These are phyloP conservation scores for Andrographis paniculata DNA, from an alignment of 305 asterid species.

Conservation along the genomic window DNA sequence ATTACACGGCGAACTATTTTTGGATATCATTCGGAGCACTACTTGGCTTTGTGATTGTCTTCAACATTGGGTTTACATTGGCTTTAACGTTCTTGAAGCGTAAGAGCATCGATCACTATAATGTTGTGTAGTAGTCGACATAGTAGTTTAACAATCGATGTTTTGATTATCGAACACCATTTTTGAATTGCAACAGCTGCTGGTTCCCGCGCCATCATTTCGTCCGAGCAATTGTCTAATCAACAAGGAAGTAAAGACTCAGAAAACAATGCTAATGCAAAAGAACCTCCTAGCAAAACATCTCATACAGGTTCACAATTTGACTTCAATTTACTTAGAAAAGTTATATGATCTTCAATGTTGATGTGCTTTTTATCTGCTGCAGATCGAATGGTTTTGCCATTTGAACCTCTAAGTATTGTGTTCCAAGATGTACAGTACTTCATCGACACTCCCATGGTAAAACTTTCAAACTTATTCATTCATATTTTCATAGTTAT, in stretches of 20 bases:
- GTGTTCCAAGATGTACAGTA: constrained; percentile 46
- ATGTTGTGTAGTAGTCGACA: too few relatives aligned
- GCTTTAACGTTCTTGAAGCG: constrained; percentile 55
- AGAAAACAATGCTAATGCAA: neutral
- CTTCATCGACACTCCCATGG: constrained; percentile 44
- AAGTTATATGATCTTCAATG: neutral
- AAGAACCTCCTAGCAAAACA: constrained; percentile 11
- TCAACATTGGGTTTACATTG: constrained; percentile 47
- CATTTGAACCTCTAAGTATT: constrained; percentile 39
- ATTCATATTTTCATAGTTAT: constrained; percentile 2
- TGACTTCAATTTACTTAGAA: neutral
- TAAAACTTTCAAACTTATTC: constrained; percentile 14
- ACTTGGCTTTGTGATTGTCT: constrained; percentile 38
- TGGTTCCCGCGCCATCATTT: constrained; percentile 33
- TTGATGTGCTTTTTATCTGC: constrained; percentile 1
- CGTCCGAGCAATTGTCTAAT: constrained; percentile 26
- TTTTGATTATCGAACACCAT: constrained; percentile 1
- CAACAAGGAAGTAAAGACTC: constrained; percentile 15
- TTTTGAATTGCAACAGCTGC: constrained; percentile 22
- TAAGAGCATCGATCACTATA: constrained; percentile 17
- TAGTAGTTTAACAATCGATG: too few relatives aligned
- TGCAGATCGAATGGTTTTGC: constrained; percentile 46
- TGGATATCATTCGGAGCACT: constrained; percentile 66
- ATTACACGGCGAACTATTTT: constrained; percentile 30
- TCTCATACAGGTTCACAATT: constrained; percentile 17